These are phyloP conservation scores for Erysimum cheiri DNA, from an alignment of 441 rosid species.

Conservation along the genomic window DNA sequence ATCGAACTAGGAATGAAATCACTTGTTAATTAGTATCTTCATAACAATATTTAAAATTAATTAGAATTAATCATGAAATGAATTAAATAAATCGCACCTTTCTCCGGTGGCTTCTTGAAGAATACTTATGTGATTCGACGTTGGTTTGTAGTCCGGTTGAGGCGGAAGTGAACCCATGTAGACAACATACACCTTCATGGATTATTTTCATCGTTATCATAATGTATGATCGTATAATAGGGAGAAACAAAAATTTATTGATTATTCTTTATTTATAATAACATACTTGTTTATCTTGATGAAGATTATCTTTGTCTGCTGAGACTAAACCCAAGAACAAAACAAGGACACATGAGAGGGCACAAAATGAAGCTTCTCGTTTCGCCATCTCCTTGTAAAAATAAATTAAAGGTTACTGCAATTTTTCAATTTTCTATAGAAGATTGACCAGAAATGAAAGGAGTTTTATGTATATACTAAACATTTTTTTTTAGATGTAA, in stretches of 20 bases:
- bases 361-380: background rate
- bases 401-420: background rate
- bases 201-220: too few relatives aligned
- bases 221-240: too few relatives aligned
- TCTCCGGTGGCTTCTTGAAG: constrained; percentile 40
- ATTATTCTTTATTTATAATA: background rate
- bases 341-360: background rate
- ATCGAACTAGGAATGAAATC: background rate
- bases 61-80: background rate
- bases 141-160: constrained; percentile 38
- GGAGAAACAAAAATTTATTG: background rate
- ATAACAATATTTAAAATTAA: background rate
- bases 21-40: background rate
- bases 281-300: constrained; percentile 18
- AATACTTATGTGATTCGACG: constrained; percentile 47
- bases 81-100: constrained; percentile 27
- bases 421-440: background rate
- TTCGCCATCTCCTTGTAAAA: background rate
- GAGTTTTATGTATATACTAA: background rate
- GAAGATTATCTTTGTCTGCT: background rate
- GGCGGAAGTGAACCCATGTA: constrained; percentile 62
- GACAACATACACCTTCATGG: constrained; percentile 54
- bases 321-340: constrained; percentile 12
- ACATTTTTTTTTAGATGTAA: background rate
- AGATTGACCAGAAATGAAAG: background rate